Conservation (phyloP, 495 filamentous ascomycete species). For the Neurospora intermedia region DNA sequence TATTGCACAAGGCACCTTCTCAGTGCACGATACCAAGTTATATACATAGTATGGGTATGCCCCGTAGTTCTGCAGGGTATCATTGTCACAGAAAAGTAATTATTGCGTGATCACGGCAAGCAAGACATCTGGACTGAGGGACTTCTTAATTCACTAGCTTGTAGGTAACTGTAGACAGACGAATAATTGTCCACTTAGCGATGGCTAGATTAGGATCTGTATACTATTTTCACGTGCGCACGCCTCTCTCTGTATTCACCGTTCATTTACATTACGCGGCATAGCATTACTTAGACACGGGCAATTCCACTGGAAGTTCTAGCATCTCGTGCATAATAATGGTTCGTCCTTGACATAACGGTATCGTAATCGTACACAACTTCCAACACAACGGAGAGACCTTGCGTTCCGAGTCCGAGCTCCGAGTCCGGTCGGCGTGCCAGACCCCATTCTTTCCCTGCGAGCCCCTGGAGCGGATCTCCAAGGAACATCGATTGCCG, state of each 20-base stretch:
- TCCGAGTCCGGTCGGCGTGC: neutral
- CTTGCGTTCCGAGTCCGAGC: neutral
- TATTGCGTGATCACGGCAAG: neutral
- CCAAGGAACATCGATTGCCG: neutral
- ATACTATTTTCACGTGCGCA: too few relatives aligned
- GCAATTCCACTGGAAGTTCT: neutral
- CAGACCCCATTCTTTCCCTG: neutral
- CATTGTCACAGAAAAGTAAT: neutral
- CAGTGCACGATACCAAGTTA: neutral
- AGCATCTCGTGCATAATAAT: neutral
- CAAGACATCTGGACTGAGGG: neutral
- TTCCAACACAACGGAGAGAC: neutral
- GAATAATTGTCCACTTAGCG: neutral
- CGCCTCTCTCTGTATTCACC: too few relatives aligned
- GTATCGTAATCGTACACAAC: neutral
- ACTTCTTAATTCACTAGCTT: neutral
- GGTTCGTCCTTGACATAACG: neutral
- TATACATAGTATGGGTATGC: neutral
- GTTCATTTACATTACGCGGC: neutral
- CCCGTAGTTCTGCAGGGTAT: neutral
- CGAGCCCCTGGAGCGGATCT: neutral
- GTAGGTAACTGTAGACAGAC: neutral
- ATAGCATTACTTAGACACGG: neutral
- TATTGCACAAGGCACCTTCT: neutral
- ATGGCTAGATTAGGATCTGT: neutral